Conservation (phyloP, 2,329 filamentous ascomycete species). For the Aspergillus carbonarius region DNA sequence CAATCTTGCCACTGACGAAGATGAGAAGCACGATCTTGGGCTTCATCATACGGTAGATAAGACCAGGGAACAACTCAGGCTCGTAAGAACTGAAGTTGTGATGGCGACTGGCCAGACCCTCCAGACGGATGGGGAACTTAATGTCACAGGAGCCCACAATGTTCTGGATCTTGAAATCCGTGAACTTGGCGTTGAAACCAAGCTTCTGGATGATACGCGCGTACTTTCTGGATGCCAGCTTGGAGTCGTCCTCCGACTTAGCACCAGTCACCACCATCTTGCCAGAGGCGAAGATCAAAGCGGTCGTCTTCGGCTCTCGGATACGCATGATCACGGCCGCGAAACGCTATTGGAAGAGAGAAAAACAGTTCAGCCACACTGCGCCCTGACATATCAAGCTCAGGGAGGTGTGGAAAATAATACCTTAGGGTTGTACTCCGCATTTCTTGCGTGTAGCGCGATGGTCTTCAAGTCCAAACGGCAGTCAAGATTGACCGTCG, state of each 20-base stretch:
- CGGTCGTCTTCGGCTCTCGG: constrained; percentile 96
- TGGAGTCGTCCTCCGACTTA: constrained; percentile 96
- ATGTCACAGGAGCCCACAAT: constrained; percentile 99
- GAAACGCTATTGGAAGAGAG: constrained; percentile 70
- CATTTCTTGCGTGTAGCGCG: constrained; percentile 94
- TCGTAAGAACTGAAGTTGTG: constrained; percentile 99
- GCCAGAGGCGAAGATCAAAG: constrained; percentile 94
- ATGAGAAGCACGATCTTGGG: constrained; percentile 98
- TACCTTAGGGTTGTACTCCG: constrained; percentile 98
- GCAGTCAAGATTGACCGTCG: constrained; percentile 97
- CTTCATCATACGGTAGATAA: constrained; percentile 99
- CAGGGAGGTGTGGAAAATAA: constrained; percentile 41
- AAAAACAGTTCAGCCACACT: constrained; percentile 47
- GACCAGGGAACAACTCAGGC: constrained; percentile 95
- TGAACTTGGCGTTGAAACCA: constrained; percentile 99
- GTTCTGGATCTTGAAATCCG: constrained; percentile 99
- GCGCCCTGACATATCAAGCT: constrained; percentile 34
- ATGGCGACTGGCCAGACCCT: constrained; percentile 93
- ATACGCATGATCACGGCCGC: constrained; percentile 99
- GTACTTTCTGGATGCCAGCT: constrained; percentile 95
- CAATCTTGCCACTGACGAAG: constrained; percentile 97
- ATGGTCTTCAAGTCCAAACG: constrained; percentile 98
- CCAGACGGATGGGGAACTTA: constrained; percentile 97
- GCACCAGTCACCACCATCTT: constrained; percentile 99
- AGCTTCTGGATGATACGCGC: constrained; percentile 99